These are phyloP conservation scores for Colletotrichum euphorbiae DNA, from an alignment of 2,329 filamentous ascomycete species.

Conservation along the genomic window DNA sequence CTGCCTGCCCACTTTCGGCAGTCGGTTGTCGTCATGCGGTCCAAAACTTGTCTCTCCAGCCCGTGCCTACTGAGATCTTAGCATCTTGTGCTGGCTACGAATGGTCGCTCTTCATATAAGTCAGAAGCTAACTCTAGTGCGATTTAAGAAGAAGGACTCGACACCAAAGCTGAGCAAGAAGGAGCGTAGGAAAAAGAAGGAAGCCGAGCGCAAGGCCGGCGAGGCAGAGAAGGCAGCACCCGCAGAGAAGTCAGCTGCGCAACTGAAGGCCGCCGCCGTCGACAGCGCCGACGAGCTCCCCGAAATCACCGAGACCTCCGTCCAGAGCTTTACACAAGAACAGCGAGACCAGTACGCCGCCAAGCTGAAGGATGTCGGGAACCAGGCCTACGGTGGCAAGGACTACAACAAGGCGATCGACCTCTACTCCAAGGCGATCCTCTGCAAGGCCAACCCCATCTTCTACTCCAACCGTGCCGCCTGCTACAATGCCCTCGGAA, in stretches of 20 bases:
- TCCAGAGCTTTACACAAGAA: slow-evolving; percentile 64
- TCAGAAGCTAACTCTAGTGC: slow-evolving; percentile 26
- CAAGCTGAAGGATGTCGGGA: slow-evolving; percentile 94
- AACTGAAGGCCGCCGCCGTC: slow-evolving; percentile 63
- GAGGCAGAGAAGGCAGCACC: slow-evolving; percentile 51
- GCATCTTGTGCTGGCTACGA: background rate
- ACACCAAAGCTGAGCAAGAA: slow-evolving; percentile 87
- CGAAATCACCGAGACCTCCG: slow-evolving; percentile 70
- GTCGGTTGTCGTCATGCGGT: slow-evolving; percentile 28
- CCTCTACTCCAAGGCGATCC: slow-evolving; percentile 93
- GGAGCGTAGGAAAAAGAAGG: slow-evolving; percentile 88
- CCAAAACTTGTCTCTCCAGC: slow-evolving; percentile 9
- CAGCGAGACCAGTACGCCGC: slow-evolving; percentile 88
- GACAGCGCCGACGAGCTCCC: slow-evolving; percentile 76
- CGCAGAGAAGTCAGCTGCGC: slow-evolving; percentile 47
- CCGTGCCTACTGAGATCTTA: slow-evolving; percentile 21
- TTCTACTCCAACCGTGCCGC: slow-evolving; percentile 99
- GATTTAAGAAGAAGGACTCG: slow-evolving; percentile 52
- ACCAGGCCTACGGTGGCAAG: slow-evolving; percentile 95
- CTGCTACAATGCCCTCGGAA: slow-evolving; percentile 91
- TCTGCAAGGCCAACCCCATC: slow-evolving; percentile 97
- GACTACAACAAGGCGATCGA: slow-evolving; percentile 94
- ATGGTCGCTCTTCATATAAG: background rate
- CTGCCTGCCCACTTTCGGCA: slow-evolving; percentile 14
- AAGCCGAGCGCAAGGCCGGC: slow-evolving; percentile 72